phyloP scores from a whole-genome alignment of 2,329 filamentous ascomycete genomes.

The Cladosporium sp. region DNA sequence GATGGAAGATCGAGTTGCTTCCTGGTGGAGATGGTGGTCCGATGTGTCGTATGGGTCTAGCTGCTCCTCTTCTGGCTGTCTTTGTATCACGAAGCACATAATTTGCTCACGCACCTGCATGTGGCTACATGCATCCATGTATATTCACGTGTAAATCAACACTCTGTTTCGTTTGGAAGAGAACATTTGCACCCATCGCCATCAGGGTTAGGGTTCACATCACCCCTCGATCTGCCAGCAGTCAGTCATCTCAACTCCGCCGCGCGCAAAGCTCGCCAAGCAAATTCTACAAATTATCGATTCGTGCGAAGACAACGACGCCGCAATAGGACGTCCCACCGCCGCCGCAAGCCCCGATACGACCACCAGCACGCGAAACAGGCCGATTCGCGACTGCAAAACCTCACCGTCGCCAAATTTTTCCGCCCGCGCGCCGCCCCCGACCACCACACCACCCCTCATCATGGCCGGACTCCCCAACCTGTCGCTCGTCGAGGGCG shows the following conservation, averaged over 20 bases:
- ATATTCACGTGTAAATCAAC: neutral
- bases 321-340: constrained; percentile 8
- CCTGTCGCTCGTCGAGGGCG: constrained; percentile 78
- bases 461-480: constrained; percentile 61
- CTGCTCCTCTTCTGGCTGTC: neutral
- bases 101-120: neutral
- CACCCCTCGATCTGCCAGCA: neutral
- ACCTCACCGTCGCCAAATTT: neutral
- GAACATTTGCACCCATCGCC: neutral
- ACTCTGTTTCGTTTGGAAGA: neutral
- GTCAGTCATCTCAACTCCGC: neutral
- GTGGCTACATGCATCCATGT: neutral
- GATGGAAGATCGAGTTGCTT: neutral
- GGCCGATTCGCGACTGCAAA: constrained; percentile 14
- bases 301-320: constrained; percentile 7
- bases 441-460: neutral
- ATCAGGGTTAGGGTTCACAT: neutral
- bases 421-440: constrained; percentile 10
- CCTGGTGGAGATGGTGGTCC: neutral
- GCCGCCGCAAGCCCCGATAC: neutral
- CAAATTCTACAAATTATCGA: constrained; percentile 9
- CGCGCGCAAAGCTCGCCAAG: constrained; percentile 11
- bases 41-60: neutral
- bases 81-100: neutral
- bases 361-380: constrained; percentile 11